These are phyloP conservation scores for Arachis stenosperma DNA, from an alignment of 306 rosid genomes.

Conservation along the genomic window DNA sequence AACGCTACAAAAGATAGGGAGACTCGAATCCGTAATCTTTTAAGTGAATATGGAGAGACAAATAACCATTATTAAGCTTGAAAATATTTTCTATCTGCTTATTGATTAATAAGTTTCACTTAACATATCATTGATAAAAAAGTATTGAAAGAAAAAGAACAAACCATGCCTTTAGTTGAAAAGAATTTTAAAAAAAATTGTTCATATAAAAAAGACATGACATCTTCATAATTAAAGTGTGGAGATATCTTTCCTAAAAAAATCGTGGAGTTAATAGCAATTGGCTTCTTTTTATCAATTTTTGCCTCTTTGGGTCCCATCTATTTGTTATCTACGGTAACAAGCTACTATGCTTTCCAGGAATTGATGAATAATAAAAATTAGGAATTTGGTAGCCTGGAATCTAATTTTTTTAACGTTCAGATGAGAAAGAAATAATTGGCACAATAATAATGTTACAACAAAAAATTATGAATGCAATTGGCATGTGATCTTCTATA, in stretches of 20 bases:
- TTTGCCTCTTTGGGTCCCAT: conserved; percentile 11
- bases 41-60: no score
- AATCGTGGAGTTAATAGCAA: background rate
- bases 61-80: no score
- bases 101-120: no score
- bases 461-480: background rate
- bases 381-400: no score
- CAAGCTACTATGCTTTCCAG: background rate
- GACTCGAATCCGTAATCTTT: no score
- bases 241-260: background rate
- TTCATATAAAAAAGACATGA: background rate
- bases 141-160: no score
- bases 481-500: background rate
- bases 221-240: background rate
- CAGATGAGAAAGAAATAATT: background rate
- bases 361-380: background rate
- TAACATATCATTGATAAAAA: no score
- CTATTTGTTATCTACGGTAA: background rate
- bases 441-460: background rate
- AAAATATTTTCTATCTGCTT: no score
- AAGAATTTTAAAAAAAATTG: background rate
- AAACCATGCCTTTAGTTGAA: no score
- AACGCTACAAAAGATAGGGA: no score
- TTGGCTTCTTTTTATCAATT: background rate
- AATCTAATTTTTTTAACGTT: background rate